Evolutionary conservation across 345 rosid species (phyloP).

Genomic region (Sapria himalayana): DNA sequence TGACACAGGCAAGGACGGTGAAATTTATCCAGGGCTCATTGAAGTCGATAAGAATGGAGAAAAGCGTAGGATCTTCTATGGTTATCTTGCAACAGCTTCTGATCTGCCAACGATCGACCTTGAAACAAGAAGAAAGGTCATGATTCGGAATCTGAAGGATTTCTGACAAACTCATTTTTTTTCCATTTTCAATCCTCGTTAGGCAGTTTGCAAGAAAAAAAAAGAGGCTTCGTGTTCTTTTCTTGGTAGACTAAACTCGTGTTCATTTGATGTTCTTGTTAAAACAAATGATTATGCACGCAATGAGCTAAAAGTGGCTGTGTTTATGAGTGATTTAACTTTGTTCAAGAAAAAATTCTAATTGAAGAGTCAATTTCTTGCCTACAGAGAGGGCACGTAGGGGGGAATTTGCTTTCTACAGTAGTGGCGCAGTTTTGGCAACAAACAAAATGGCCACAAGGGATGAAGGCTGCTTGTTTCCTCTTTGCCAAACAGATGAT

Average conservation of each 20-base stretch:
- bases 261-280: too few species aligned
- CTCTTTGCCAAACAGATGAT: slow-evolving; percentile 66
- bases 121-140: slow-evolving; percentile 58
- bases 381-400: slow-evolving; percentile 78
- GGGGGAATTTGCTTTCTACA: slow-evolving; percentile 37
- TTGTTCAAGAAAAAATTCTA: slow-evolving; percentile 49
- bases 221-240: too few species aligned
- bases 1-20: slow-evolving; percentile 54
- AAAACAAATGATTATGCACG: too few species aligned
- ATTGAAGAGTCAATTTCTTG: slow-evolving; percentile 36
- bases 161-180: too few species aligned
- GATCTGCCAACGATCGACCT: slow-evolving; percentile 67
- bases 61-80: slow-evolving; percentile 57
- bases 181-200: too few species aligned
- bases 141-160: slow-evolving; percentile 59
- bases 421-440: slow-evolving; percentile 61
- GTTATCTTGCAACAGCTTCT: slow-evolving; percentile 50
- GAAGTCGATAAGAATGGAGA: slow-evolving; percentile 55
- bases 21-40: slow-evolving; percentile 49
- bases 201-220: too few species aligned
- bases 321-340: too few species aligned
- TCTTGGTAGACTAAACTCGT: too few species aligned
- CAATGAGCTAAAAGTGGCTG: too few species aligned
- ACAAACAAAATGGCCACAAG: slow-evolving; percentile 87
- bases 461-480: slow-evolving; percentile 49